Base-by-base conservation (phyloP, 2,329 filamentous ascomycete species). In the Lachnellula subtilissima region DNA sequence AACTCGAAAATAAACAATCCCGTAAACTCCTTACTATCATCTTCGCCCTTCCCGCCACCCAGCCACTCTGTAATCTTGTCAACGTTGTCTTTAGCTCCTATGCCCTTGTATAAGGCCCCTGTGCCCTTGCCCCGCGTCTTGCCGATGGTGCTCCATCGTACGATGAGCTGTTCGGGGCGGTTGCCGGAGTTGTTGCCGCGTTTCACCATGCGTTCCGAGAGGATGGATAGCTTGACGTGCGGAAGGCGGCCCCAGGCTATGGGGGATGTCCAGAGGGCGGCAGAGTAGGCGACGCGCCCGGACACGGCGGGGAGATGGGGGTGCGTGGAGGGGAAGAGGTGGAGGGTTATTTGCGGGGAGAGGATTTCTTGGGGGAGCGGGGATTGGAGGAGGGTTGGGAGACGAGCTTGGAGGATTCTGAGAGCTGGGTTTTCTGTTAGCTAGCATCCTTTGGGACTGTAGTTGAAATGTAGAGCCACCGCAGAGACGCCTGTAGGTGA, bases 1-100 rank as follows among this genome's bases (percentile, higher is more conserved):
- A 99, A 99, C 62, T 96, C 90, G 71, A 99, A 99, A 57, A 96
- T 87, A 73, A 97, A 99, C 11, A 97, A 73, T 0, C 94, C 94
- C 1, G 86, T 89, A 65, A 97, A 97, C 67, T 92, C 88, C 67
- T 89, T 87, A 58, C 82, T 82, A 50, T 83, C 80, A 54, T 83
- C 81, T 63, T 78, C 72, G 17, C 81, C 76, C 50, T 82, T 65
- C 67, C 74, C 61, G 73, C 72, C 61, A 73, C 75, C 59, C 65
- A 70, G 50, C 64, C 65, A 80, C 40, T 76, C 76, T 17, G 73
- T 78, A 56, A 82, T 80, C 68, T 78, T 79, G 58, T 81, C 78
- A 14, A 81, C 75, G 28, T 76, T 77, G 56, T 80, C 78, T 63
- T 73, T 69, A 14, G 66, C 65, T 0, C 67, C 67, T 45, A 71